Base-by-base conservation (phyloP, 768 basidiomycete species). In the Russula compacta region DNA sequence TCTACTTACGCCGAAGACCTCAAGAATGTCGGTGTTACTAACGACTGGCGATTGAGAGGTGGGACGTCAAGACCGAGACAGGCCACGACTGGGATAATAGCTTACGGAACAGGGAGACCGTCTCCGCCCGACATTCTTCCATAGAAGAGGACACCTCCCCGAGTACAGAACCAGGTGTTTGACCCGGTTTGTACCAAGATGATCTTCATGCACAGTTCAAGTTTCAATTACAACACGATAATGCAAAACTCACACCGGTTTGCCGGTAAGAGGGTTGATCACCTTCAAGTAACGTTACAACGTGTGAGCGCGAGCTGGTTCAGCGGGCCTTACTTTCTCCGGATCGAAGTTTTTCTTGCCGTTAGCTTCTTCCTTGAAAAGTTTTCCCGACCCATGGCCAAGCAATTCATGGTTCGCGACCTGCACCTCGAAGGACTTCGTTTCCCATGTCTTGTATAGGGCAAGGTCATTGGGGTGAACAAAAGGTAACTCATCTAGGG, bases 61-160 rank as follows among this genome's bases (percentile, higher is more conserved):
- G 5, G 1, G 40, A n/a, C 11, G 17, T 53, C 21, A 40, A 53
- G 47, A 32, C 50, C 56, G 24, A 60, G 6, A 59, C 36, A n/a
- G 46, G 39, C 12, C 53, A 38, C 43, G 39, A 39, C 15, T 53
- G 9, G 36, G 29, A 52, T 39, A 38, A 24, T 6, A 15, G 74
- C 83, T 75, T 68, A 88, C 90, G 79, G 74, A 83, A 93, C 44
- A 94, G 75, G 0, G 88, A 88, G 21, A 92, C 92, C 2, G 89
- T 81, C 74, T 95, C 92, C 9, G 92, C 92, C n/a, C 92, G 83
- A 67, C 92, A 93, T 74, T 94, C 92, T 73, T 94, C 92, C 82
- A 93, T 83, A 1, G 92, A 93, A 0, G 91, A 92, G 4, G 89
- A 92, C 8, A 92, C 87, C 62, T 92, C 87, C 0, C 92, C 92